phyloP scores from a whole-genome alignment of 169 alveolate genomes.

The Sarcocystis neurona region DNA sequence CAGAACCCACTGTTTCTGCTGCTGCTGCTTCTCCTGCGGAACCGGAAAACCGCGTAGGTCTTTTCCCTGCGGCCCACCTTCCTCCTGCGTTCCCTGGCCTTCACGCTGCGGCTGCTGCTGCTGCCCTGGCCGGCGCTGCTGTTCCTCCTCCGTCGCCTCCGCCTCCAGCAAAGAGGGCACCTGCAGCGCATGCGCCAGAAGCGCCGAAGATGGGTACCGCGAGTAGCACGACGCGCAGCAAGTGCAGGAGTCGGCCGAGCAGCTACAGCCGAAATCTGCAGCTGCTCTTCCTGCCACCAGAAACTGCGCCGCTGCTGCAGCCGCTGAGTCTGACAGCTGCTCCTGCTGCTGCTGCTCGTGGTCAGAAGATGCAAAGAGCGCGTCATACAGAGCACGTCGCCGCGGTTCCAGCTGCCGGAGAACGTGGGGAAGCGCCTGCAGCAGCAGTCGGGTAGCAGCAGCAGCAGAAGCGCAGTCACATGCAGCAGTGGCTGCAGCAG shows the following conservation, averaged over 20 bases:
- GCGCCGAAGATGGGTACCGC: not conserved
- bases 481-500: too few species aligned
- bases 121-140: too few species aligned
- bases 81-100: too few species aligned
- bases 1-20: slow-evolving; percentile 36
- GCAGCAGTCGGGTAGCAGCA: not conserved
- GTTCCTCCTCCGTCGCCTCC: too few species aligned
- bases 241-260: slow-evolving; percentile 24
- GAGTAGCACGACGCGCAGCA: not conserved
- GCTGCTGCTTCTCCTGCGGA: slow-evolving; percentile 37
- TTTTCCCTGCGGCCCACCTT: too few species aligned
- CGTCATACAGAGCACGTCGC: slow-evolving; percentile 45
- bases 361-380: slow-evolving; percentile 14
- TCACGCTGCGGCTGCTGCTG: too few species aligned
- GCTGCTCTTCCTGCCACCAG: slow-evolving; percentile 3
- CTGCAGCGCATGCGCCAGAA: not conserved
- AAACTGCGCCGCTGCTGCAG: too few species aligned
- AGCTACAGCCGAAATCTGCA: slow-evolving; percentile 22
- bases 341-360: too few species aligned
- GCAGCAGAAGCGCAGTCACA: too few species aligned
- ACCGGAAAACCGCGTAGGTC: slow-evolving; percentile 2
- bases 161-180: not conserved
- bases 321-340: too few species aligned
- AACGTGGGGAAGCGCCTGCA: slow-evolving; percentile 57
- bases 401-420: slow-evolving; percentile 31